These are phyloP conservation scores for Monosporozyma unispora DNA, from an alignment of 805 yeast species.

Conservation along the genomic window DNA sequence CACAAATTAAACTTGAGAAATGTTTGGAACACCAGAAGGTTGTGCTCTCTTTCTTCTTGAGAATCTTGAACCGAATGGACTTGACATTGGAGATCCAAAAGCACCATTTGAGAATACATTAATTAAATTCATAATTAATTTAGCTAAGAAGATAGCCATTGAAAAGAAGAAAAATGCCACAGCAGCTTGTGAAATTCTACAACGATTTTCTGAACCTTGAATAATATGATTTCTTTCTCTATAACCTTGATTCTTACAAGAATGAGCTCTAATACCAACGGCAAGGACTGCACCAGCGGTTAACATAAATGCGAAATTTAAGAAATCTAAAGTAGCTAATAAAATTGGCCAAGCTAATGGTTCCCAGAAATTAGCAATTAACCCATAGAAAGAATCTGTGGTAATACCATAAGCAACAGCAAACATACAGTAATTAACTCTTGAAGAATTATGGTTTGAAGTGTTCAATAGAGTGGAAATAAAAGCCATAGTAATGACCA, in stretches of 20 bases:
- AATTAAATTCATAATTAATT: slow-evolving; percentile 43
- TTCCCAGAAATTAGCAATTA: slow-evolving; percentile 64
- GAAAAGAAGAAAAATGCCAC: slow-evolving; percentile 78
- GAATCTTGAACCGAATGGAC: slow-evolving; percentile 13
- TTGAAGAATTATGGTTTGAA: slow-evolving; percentile 46
- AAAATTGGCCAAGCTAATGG: slow-evolving; percentile 77
- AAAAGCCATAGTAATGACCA: slow-evolving; percentile 74
- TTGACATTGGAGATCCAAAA: slow-evolving; percentile 9
- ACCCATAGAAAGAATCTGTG: slow-evolving; percentile 70
- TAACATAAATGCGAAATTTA: slow-evolving; percentile 84
- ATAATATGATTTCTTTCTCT: slow-evolving; percentile 55
- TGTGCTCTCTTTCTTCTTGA: slow-evolving; percentile 22
- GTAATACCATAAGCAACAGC: slow-evolving; percentile 79
- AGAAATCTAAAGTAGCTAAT: slow-evolving; percentile 64
- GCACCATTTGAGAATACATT: slow-evolving; percentile 39
- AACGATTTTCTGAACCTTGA: slow-evolving; percentile 73
- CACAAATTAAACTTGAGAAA: slow-evolving; percentile 66
- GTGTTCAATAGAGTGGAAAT: slow-evolving; percentile 77
- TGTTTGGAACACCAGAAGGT: slow-evolving; percentile 64
- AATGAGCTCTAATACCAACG: slow-evolving; percentile 75
- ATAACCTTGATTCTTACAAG: slow-evolving; percentile 65
- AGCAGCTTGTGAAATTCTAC: slow-evolving; percentile 89
- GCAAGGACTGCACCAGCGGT: slow-evolving; percentile 93
- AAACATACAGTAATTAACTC: slow-evolving; percentile 82
- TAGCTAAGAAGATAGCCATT: slow-evolving; percentile 62